Evolutionary conservation across 768 basidiomycete species (phyloP).

Genomic region (Lactarius akahatsu): DNA sequence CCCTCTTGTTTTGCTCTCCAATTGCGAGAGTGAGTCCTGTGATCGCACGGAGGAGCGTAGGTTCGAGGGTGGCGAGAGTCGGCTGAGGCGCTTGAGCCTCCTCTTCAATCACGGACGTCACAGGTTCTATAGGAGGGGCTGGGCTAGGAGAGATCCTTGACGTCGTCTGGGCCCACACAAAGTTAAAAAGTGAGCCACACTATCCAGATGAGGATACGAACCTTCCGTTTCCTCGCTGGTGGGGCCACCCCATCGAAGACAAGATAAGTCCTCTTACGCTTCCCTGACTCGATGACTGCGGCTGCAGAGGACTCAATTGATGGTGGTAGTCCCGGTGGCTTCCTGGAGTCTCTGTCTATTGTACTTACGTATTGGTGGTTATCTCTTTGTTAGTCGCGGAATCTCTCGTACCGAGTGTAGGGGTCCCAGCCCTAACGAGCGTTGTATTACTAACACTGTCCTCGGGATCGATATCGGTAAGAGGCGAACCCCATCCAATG

Average conservation of each 20-base stretch:
- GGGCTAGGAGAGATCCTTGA: background rate
- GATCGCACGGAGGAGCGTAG: background rate
- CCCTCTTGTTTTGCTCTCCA: constrained; percentile 13
- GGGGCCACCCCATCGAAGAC: constrained; percentile 16
- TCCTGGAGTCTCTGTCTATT: background rate
- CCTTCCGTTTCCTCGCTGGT: constrained; percentile 23
- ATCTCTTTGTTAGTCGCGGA: background rate
- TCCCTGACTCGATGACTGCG: background rate
- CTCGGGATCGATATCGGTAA: constrained; percentile 14
- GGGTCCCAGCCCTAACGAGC: constrained; percentile 5
- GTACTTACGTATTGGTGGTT: constrained; percentile 4
- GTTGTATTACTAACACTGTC: constrained; percentile 21
- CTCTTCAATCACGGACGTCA: background rate
- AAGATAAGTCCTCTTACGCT: constrained; percentile 16
- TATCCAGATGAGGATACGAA: background rate
- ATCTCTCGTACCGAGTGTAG: constrained; percentile 15
- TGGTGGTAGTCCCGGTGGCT: background rate
- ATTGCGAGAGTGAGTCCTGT: background rate
- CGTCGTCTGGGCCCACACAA: background rate
- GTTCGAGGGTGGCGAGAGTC: background rate
- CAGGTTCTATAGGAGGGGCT: background rate
- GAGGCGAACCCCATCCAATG: constrained; percentile 8
- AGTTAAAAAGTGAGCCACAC: background rate
- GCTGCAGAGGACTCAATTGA: background rate
- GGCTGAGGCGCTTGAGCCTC: background rate